phyloP scores from a whole-genome alignment of 2,329 filamentous ascomycete species.

The Stemphylium vesicarium region DNA sequence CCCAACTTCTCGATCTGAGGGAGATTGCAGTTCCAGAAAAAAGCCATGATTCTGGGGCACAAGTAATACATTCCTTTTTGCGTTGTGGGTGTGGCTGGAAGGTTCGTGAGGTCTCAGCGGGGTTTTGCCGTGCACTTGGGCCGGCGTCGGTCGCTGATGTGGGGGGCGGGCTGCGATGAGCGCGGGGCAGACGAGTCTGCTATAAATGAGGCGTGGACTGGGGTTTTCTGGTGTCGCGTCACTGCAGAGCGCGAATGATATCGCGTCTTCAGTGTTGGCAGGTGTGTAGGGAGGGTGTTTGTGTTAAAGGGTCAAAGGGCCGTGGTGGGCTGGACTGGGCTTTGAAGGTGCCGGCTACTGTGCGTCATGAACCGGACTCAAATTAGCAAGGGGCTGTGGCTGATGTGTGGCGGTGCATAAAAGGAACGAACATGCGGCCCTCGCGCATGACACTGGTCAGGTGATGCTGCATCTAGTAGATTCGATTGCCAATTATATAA shows the following conservation, averaged over 20 bases:
- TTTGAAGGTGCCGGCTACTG: slow-evolving; percentile 7
- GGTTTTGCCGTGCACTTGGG: slow-evolving; percentile 9
- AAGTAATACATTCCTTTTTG: slow-evolving; percentile 29
- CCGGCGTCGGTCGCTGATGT: slow-evolving; percentile 21
- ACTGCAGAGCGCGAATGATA: slow-evolving; percentile 9
- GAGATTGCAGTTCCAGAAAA: slow-evolving; percentile 30
- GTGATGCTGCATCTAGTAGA: not conserved
- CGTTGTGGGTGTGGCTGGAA: slow-evolving; percentile 6
- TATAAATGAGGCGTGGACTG: slow-evolving; percentile 14
- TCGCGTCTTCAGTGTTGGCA: slow-evolving; percentile 18
- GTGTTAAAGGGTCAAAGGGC: slow-evolving; percentile 11
- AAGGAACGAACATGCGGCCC: no score
- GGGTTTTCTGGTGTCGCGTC: slow-evolving; percentile 7
- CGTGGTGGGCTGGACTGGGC: slow-evolving; percentile 9
- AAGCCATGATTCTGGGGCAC: slow-evolving; percentile 32
- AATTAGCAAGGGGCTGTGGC: slow-evolving; percentile 13
- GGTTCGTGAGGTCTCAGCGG: slow-evolving; percentile 7
- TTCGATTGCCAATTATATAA: not conserved
- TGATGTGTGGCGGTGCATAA: slow-evolving; percentile 1
- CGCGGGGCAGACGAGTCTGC: slow-evolving; percentile 23
- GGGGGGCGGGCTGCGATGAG: slow-evolving; percentile 18
- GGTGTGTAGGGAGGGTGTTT: slow-evolving; percentile 8
- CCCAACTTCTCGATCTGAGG: slow-evolving; percentile 33
- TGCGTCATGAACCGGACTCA: slow-evolving; percentile 20
- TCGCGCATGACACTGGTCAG: not conserved